Evolutionary conservation across 257 asterid species (phyloP).

Genomic region (Rhazya stricta): DNA sequence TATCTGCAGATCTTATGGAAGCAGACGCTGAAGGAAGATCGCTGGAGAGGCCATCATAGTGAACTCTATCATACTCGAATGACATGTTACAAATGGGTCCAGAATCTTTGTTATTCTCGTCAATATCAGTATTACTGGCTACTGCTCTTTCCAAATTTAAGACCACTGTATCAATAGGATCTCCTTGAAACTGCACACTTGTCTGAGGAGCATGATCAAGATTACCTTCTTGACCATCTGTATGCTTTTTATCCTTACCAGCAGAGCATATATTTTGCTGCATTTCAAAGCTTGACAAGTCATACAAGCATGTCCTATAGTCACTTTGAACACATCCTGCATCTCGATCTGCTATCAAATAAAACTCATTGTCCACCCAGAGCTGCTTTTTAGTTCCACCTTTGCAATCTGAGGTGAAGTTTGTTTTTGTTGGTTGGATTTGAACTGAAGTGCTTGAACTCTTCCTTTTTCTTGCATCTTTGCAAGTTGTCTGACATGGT

Average conservation of each 20-base stretch:
- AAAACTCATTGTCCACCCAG: conserved; percentile 28
- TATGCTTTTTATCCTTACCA: neutral
- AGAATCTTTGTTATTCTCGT: neutral
- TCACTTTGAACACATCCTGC: conserved; percentile 21
- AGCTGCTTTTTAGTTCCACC: conserved; percentile 8
- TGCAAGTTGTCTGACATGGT: conserved; percentile 3
- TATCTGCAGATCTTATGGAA: neutral
- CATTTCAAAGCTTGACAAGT: conserved; percentile 48
- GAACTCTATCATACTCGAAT: neutral
- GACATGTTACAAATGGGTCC: neutral
- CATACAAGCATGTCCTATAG: conserved; percentile 26
- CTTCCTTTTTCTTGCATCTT: conserved; percentile 13
- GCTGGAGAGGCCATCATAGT: neutral
- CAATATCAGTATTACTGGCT: neutral
- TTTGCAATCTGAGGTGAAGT: conserved; percentile 8
- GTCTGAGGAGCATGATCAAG: neutral
- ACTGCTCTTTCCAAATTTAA: neutral
- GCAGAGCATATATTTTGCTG: conserved; percentile 6
- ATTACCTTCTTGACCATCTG: conserved; percentile 5
- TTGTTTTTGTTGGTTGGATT: conserved; percentile 10
- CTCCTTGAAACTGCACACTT: neutral
- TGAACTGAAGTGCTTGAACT: conserved; percentile 19
- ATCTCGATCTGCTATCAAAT: conserved; percentile 32
- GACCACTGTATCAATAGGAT: neutral
- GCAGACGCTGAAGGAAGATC: neutral